Evolutionary conservation across 495 filamentous ascomycete species (phyloP).

Genomic region (Neurospora terricola): DNA sequence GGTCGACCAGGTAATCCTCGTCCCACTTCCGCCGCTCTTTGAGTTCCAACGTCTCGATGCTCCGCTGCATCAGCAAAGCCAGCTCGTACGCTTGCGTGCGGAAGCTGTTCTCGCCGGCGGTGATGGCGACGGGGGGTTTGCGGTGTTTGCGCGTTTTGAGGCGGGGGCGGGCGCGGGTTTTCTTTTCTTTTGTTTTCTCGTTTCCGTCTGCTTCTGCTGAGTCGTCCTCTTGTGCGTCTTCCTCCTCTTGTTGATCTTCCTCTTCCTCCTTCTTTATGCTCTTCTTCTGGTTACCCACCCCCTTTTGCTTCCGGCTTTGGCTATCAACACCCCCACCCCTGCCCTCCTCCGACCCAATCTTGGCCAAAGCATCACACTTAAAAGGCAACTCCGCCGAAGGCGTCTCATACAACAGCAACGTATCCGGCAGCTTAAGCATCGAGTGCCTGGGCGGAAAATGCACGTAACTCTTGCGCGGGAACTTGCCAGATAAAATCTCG

Average conservation of each 20-base stretch:
- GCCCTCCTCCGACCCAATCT: neutral
- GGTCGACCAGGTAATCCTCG: constrained; percentile 10
- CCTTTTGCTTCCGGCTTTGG: neutral
- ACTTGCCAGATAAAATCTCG: neutral
- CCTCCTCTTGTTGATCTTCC: neutral
- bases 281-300: neutral
- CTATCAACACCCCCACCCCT: no score
- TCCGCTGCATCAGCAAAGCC: constrained; percentile 25
- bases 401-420: constrained; percentile 25
- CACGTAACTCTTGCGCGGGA: constrained; percentile 18
- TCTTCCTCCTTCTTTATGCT: neutral
- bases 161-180: neutral
- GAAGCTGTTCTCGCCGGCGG: constrained; percentile 20
- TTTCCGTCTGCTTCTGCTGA: neutral
- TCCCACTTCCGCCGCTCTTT: constrained; percentile 18
- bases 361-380: neutral
- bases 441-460: constrained; percentile 27
- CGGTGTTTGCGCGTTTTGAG: constrained; percentile 3
- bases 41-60: constrained; percentile 26
- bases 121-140: neutral
- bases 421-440: constrained; percentile 26
- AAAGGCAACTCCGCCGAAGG: constrained; percentile 1
- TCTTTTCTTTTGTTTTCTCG: neutral
- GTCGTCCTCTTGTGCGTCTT: neutral
- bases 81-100: constrained; percentile 25